These are phyloP conservation scores for Candida ovalis DNA, from an alignment of 805 yeast species.

Conservation along the genomic window DNA sequence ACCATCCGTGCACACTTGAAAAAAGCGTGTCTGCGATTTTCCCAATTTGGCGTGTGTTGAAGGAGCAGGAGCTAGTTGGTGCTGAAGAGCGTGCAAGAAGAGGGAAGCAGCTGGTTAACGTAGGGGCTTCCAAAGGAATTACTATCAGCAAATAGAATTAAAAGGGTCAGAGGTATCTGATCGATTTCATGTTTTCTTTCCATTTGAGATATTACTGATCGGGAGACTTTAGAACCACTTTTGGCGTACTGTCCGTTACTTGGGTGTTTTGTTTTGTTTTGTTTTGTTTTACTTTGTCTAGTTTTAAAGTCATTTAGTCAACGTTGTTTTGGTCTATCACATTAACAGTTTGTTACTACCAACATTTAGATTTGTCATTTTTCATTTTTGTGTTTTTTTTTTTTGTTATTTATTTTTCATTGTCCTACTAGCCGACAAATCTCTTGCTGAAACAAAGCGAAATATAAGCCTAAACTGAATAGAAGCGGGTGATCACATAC, in stretches of 20 bases:
- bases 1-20: too few relatives aligned
- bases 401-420: neutral
- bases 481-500: neutral
- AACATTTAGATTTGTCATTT: too few relatives aligned
- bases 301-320: too few relatives aligned
- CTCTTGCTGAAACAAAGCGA: neutral
- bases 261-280: neutral
- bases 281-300: constrained; percentile 2
- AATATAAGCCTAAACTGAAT: neutral
- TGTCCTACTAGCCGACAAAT: neutral
- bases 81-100: too few relatives aligned
- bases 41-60: too few relatives aligned
- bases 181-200: neutral
- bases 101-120: too few relatives aligned
- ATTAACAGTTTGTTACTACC: neutral
- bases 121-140: neutral
- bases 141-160: neutral
- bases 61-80: too few relatives aligned
- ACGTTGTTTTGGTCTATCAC: neutral
- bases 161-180: neutral
- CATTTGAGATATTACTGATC: neutral
- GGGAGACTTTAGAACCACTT: neutral
- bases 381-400: too few relatives aligned
- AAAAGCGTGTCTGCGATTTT: too few relatives aligned
- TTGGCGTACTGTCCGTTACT: neutral